Evolutionary conservation across 169 alveolate genomes (phyloP).

Genomic region (Miamiensis avidus): DNA sequence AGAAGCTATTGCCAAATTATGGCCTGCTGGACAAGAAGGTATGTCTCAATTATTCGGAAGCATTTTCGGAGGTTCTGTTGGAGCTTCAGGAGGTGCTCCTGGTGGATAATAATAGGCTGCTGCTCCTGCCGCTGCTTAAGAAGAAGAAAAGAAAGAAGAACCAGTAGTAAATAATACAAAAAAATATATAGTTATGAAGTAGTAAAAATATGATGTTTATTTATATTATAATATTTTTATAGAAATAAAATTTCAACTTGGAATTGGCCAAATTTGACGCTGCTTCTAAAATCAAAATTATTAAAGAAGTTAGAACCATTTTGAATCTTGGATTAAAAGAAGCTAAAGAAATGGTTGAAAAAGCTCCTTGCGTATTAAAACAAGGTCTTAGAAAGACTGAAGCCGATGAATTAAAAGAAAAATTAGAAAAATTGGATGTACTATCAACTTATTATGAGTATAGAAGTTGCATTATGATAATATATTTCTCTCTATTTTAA

Average conservation of each 20-base stretch:
- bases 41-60: constrained; percentile 47
- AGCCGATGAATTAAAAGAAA: constrained; percentile 56
- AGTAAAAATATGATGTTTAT: neutral
- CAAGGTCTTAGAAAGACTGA: constrained; percentile 51
- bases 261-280: constrained; percentile 64
- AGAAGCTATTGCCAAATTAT: constrained; percentile 63
- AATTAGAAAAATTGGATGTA: constrained; percentile 43
- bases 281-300: constrained; percentile 56
- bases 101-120: constrained; percentile 13
- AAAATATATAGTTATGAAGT: neutral
- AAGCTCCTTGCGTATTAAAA: constrained; percentile 56
- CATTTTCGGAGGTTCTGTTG: constrained; percentile 50
- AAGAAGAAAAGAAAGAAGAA: constrained; percentile 45
- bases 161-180: constrained; percentile 16
- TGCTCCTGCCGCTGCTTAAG: constrained; percentile 12
- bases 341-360: constrained; percentile 72
- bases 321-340: constrained; percentile 67
- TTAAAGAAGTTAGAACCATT: constrained; percentile 66
- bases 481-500: too few relatives aligned
- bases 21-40: constrained; percentile 59
- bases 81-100: constrained; percentile 41
- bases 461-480: too few relatives aligned
- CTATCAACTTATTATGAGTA: constrained; percentile 36
- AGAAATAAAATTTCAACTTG: constrained; percentile 60
- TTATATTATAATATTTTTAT: neutral